These are phyloP conservation scores for Schwanniomyces polymorphus DNA, from an alignment of 805 yeast genomes.

Conservation along the genomic window DNA sequence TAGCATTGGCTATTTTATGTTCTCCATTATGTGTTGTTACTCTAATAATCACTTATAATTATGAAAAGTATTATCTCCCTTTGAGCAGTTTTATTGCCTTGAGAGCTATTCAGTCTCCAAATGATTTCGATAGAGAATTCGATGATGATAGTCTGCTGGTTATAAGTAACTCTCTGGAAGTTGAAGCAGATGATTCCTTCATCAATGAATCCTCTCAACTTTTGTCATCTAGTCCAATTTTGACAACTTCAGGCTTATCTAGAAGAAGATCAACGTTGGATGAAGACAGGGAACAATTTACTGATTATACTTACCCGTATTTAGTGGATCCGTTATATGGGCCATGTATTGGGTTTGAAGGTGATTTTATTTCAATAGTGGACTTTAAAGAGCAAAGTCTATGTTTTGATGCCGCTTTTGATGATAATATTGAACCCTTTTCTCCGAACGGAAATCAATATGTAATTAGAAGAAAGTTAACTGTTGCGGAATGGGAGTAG, in stretches of 20 bases:
- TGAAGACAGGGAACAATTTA: conserved; percentile 53
- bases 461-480: conserved; percentile 23
- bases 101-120: conserved; percentile 52
- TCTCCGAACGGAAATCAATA: conserved; percentile 17
- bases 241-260: conserved; percentile 13
- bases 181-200: conserved; percentile 11
- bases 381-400: conserved; percentile 20
- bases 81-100: conserved; percentile 56
- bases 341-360: conserved; percentile 58
- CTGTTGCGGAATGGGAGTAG: conserved; percentile 40
- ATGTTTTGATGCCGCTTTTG: conserved; percentile 10
- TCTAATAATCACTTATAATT: conserved; percentile 45
- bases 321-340: conserved; percentile 50
- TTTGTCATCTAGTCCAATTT: conserved; percentile 15
- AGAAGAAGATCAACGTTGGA: conserved; percentile 53
- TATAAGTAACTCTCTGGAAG: conserved; percentile 6
- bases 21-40: conserved; percentile 52
- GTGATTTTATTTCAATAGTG: conserved; percentile 46
- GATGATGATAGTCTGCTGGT: conserved; percentile 29
- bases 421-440: conserved; percentile 14
- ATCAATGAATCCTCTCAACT: conserved; percentile 22
- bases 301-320: conserved; percentile 51
- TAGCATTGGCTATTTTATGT: conserved; percentile 46
- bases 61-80: conserved; percentile 56
- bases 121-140: conserved; percentile 40